A percentile compares a stretch with the other conserved stretches of the same genome.
These are phyloP conservation scores for Fistulifera pelliculosa DNA, from an alignment of 108 stramenopile species.

Conservation along the genomic window DNA sequence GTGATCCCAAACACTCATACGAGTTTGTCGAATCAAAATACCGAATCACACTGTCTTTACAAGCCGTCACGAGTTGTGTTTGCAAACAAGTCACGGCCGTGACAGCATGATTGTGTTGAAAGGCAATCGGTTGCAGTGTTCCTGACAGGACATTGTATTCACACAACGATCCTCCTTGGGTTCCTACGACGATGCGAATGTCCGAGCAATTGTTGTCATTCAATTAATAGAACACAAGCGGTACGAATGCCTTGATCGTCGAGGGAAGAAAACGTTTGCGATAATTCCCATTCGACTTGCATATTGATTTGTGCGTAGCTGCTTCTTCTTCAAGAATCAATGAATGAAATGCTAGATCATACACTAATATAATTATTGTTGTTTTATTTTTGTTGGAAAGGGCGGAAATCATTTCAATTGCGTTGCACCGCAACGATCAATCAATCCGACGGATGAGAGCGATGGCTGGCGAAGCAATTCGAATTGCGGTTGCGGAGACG, in stretches of 20 bases:
- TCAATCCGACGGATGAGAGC: too few relatives aligned
- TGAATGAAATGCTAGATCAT: too few relatives aligned
- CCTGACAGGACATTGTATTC: conserved; percentile 32
- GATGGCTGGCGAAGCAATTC: too few relatives aligned
- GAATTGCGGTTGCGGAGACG: too few relatives aligned
- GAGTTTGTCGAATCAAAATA: conserved; percentile 36
- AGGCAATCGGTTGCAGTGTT: conserved; percentile 19
- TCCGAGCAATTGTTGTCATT: not conserved
- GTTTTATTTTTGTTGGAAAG: too few relatives aligned
- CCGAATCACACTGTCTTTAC: conserved; percentile 70
- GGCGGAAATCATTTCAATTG: too few relatives aligned
- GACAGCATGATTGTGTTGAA: conserved; percentile 42
- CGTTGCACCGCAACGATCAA: too few relatives aligned
- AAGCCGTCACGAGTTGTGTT: conserved; percentile 51
- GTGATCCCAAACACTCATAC: conserved; percentile 27
- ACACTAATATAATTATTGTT: too few relatives aligned
- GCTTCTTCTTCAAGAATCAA: too few relatives aligned
- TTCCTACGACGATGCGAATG: conserved; percentile 27
- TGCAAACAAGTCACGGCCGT: conserved; percentile 21
- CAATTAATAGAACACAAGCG: conserved; percentile 14
- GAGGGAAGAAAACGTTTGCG: conserved; percentile 27
- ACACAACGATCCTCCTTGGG: conserved; percentile 34
- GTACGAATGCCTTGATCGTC: conserved; percentile 43
- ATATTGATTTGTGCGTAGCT: conserved; percentile 5
- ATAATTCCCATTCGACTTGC: conserved; percentile 51